Evolutionary conservation across 768 basidiomycete species (phyloP).

Genomic region (Boletales sp.): DNA sequence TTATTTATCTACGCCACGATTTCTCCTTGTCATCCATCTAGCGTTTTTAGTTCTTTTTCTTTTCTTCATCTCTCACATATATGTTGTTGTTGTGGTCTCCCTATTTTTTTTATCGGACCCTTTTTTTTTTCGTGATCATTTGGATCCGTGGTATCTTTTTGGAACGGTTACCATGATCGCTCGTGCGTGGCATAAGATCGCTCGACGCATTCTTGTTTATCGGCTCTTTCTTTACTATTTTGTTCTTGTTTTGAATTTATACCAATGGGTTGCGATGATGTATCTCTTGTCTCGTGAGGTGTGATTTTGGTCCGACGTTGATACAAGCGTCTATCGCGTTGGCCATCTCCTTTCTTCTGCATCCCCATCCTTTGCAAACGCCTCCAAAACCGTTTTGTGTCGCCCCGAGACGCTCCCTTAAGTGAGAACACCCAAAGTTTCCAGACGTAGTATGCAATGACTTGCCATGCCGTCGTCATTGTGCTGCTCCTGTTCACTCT

Average conservation of each 20-base stretch:
- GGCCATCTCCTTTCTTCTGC: no score
- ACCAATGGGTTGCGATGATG: slow-evolving; percentile 10
- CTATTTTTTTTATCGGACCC: slow-evolving; percentile 15
- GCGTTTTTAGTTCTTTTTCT: neutral
- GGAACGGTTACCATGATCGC: slow-evolving; percentile 19
- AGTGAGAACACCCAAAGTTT: no score
- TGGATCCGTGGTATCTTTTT: neutral
- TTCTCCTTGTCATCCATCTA: neutral
- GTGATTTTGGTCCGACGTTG: no score
- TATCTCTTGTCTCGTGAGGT: neutral
- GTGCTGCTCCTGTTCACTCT: slow-evolving; percentile 12
- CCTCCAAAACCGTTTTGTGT: no score
- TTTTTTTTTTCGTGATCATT: slow-evolving; percentile 1
- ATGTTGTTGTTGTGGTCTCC: neutral
- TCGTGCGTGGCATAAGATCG: slow-evolving; percentile 18
- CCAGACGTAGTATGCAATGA: no score
- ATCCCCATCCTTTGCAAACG: no score
- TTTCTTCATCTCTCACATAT: slow-evolving; percentile 3
- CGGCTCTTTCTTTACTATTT: slow-evolving; percentile 1
- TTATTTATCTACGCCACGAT: slow-evolving; percentile 29
- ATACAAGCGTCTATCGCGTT: no score
- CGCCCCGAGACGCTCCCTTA: no score
- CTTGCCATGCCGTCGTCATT: slow-evolving; percentile 1
- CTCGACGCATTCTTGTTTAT: slow-evolving; percentile 21
- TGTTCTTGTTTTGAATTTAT: slow-evolving; percentile 5